Base-by-base conservation (phyloP, 1,139 yeast genomes). In the Saccharomyces hybrid region DNA sequence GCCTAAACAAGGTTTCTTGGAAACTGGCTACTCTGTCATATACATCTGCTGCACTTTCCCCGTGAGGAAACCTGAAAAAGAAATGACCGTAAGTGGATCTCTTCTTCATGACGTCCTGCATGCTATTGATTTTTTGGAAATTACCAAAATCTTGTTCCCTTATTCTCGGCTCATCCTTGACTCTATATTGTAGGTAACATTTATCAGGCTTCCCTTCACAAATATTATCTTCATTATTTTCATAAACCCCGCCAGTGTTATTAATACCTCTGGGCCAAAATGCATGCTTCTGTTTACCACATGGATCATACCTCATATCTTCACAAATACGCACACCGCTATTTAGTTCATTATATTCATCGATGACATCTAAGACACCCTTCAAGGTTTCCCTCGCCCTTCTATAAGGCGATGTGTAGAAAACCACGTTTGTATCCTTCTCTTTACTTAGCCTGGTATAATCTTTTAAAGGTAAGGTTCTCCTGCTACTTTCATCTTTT, bases 71-170 rank as follows among this genome's bases (percentile, higher is more conserved):
- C 54, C 97, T 73, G 68, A 86, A 90, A 70, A 90, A 90, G 63
- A 90, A 90, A 70, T 89, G 96, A 0, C 97, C 97, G 70, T 90
- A 90, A 60, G 83, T 83, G 0, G 96, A 91, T 49, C 97, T 73
- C 61, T 75, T 73, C 62, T 83, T 84, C 95, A 90, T 88, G 59
- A 85, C 90, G 54, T 79, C 84, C 2, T 85, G 79, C 46, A 86
- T 81, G 55, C 85, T 80, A 7, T 54, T 57, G n/a, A 64, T 63
- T 41, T 66, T 63, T 71, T 90, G 97, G 70, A 88, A 89, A 67
- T 90, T 90, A 25, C 97, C 97, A 67, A 90, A 90, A 70, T 90
- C 97, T 69, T 90, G 97, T 68, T 90, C 97, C 61, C 97, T 76
- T 81, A 90, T 81, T 53, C 97, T 73, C 3, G 97, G 95, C 64